These are phyloP conservation scores for Pythium dissimile DNA, from an alignment of 352 stramenopile genomes.

Conservation along the genomic window DNA sequence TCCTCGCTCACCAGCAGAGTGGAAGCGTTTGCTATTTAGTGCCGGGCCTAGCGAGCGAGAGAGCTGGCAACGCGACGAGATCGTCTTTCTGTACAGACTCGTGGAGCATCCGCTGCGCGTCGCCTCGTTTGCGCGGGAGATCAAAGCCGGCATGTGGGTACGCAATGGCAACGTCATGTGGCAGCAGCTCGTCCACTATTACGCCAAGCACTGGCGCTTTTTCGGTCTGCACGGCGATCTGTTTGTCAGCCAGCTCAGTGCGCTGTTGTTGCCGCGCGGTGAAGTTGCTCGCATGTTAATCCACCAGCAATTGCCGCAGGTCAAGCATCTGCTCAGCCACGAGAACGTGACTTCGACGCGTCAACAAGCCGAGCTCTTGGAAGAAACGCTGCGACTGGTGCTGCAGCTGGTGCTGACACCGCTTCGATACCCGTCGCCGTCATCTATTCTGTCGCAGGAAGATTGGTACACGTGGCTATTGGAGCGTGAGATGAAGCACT, in stretches of 20 bases:
- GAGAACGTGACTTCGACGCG: slow-evolving; percentile 24
- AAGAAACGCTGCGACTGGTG: slow-evolving; percentile 61
- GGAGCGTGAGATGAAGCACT: slow-evolving; percentile 76
- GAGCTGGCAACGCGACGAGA: slow-evolving; percentile 20
- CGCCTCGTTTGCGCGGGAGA: slow-evolving; percentile 57
- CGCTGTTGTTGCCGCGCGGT: slow-evolving; percentile 46
- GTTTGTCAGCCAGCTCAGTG: slow-evolving; percentile 61
- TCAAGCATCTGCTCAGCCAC: slow-evolving; percentile 14
- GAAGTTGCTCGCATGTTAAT: slow-evolving; percentile 56
- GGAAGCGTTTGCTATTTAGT: slow-evolving; percentile 37
- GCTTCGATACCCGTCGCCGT: slow-evolving; percentile 34
- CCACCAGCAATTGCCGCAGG: slow-evolving; percentile 37
- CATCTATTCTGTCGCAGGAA: slow-evolving; percentile 17
- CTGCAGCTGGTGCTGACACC: slow-evolving; percentile 59
- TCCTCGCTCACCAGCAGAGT: slow-evolving; percentile 38
- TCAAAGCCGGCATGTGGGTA: slow-evolving; percentile 75
- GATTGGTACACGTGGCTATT: slow-evolving; percentile 38
- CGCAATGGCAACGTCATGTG: slow-evolving; percentile 79
- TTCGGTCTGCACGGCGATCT: slow-evolving; percentile 72
- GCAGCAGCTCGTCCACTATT: slow-evolving; percentile 77
- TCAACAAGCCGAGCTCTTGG: slow-evolving; percentile 50
- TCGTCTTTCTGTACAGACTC: slow-evolving; percentile 44
- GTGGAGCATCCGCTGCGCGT: slow-evolving; percentile 57
- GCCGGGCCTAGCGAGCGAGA: neutral
- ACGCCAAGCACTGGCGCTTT: slow-evolving; percentile 79